Evolutionary conservation across 2,329 filamentous ascomycete genomes (phyloP), one percentile per base, ranked within the genome.

Genomic region (Diaporthe sp.): DNA sequence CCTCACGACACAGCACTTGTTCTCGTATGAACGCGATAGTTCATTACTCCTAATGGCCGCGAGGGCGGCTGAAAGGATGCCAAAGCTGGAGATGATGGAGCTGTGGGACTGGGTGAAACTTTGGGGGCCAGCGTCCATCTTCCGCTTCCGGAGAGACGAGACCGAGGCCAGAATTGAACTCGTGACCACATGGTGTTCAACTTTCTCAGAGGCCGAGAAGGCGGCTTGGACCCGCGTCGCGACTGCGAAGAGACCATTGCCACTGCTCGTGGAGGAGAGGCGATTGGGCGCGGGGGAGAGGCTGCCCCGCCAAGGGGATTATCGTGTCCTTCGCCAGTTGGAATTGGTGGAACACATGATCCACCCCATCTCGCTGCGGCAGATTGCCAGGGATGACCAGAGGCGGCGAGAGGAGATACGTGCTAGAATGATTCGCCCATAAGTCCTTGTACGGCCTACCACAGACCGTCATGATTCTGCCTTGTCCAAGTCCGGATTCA

Each of bases 321-420:
- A 67, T 51, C 17, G 12, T 28, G 44, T 67, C 19, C 44, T 67
- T 3, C 13, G 6, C 0, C 31, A 67, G 13, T 37, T 67, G 44
- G 22, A 51, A 22, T 37, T 51, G 44, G 44, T 37, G 19, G 44
- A 37, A 6, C 44, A 49, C 12, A 37, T 67, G 62, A 12, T 67
- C 9, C 28, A 51, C 37, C 62, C 62, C 28, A 13, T 67, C 13
- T 67, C 62, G 3, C 44, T 67, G 28, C 44, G 44, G 7, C 62
- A 67, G 44, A 67, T 67, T 39, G 62, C 44, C 17, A 49, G 61
- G 44, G 61, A 67, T 28, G 61, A 67, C 17, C 61, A 49, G 42
- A 28, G 42, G n/a, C 42, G 61, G 28, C 62, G 28, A 10, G 62
- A 37, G 3, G 62, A 34, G 31, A 34, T 34, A 34, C 31, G 31